Conservation (phyloP, 2,329 filamentous ascomycete species). For the Cladosporium sp. region DNA sequence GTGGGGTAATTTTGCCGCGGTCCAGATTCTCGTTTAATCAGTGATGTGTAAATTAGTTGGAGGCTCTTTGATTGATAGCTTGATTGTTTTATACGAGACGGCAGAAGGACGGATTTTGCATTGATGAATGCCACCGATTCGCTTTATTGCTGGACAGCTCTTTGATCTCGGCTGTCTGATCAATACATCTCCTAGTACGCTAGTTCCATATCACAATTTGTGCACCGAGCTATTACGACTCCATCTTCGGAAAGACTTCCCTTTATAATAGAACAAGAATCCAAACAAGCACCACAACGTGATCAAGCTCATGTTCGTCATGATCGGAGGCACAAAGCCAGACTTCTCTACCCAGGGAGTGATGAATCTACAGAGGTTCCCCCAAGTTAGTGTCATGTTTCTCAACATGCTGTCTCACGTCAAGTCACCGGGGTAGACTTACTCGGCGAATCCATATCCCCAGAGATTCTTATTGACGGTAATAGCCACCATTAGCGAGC, state of each 20-base stretch:
- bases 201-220: constrained; percentile 41
- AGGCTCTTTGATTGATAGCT: too few relatives aligned
- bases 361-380: constrained; percentile 27
- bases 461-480: constrained; percentile 63
- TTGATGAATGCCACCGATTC: too few relatives aligned
- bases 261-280: constrained; percentile 54
- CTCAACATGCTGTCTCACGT: too few relatives aligned
- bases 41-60: too few relatives aligned
- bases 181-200: too few relatives aligned
- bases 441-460: constrained; percentile 53
- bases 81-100: too few relatives aligned
- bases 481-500: constrained; percentile 56
- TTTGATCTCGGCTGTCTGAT: too few relatives aligned
- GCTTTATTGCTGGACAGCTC: too few relatives aligned
- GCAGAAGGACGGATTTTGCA: too few relatives aligned
- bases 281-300: constrained; percentile 52
- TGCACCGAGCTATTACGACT: constrained; percentile 54
- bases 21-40: too few relatives aligned
- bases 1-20: too few relatives aligned
- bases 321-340: constrained; percentile 55
- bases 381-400: too few relatives aligned
- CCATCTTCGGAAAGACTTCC: constrained; percentile 57
- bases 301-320: constrained; percentile 55
- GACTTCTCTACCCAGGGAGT: constrained; percentile 44
- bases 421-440: constrained; percentile 40